Evolutionary conservation across 495 filamentous ascomycete species (phyloP), one percentile per base, ranked within the genome.

Genomic region (Tuber umbilicatum): DNA sequence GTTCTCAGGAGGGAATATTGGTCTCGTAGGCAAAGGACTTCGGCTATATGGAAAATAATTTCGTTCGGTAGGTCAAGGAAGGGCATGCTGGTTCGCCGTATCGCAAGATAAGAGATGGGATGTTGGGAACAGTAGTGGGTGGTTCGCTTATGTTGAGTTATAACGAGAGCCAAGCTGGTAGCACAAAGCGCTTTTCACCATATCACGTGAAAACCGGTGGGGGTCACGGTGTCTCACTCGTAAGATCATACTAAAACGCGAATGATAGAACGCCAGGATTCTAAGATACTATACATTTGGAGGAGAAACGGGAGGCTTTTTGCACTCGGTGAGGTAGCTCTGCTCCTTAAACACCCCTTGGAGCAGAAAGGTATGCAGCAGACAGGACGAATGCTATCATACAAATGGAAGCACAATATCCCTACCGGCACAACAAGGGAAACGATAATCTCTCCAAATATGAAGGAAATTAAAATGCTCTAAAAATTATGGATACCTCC

Each of bases 21-120:
- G 12, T 78, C 50, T 70, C 45, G 50, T 31, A 55, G 55, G 74
- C 74, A 50, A 47, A 79, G 77, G 21, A 14, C 37, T 71, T 79
- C 72, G 69, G 77, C 69, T 23, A 78, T 74, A 31, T 79, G 77
- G 69, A 79, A 76, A 64, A 79, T 76, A 72, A 79, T 69, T 70
- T 79, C 77, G 72, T 79, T 79, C n/a, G 77, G 77, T 76, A 79
- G 77, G 69, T 70, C 72, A 73, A 79, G 77, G 70, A 79, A 76
- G 41, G 76, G 69, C 77, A 79, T 79, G 37, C 68, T 47, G 72
- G 72, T 12, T 69, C 16, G 38, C 50, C 21, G 42, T 73, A 67
- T 31, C 47, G 70, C 38, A 50, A 31, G 43, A 23, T 31, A 47
- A 47, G 71, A 60, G 71, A 60, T 47, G 42, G 35, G 27, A 17